Evolutionary conservation across 371 early-diverging fungal species (phyloP).

Genomic region (Mortierella sp.): DNA sequence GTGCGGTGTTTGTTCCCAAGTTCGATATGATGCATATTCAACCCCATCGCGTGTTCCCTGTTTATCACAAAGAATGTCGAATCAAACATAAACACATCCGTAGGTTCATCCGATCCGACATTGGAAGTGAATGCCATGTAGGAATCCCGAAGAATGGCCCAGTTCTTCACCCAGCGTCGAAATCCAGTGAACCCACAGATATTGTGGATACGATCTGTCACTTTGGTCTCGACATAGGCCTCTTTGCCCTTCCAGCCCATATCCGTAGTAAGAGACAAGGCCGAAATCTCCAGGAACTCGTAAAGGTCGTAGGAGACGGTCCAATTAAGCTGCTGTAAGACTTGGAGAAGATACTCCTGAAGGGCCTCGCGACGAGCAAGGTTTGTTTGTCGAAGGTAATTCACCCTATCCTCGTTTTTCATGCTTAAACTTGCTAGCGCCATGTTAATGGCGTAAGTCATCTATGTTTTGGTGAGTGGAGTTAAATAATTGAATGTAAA

Average conservation of each 20-base stretch:
- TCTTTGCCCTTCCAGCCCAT: conserved; percentile 92
- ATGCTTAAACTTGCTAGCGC: conserved; percentile 33
- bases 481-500: too few species aligned
- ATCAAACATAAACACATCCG: conserved; percentile 80
- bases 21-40: conserved; percentile 60
- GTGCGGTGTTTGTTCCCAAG: conserved; percentile 68
- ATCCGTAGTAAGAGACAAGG: conserved; percentile 76
- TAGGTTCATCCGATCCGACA: conserved; percentile 64
- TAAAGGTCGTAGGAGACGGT: conserved; percentile 75
- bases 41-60: conserved; percentile 63
- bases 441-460: conserved; percentile 25
- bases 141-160: conserved; percentile 85
- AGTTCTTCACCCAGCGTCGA: conserved; percentile 68
- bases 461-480: conserved; percentile 10
- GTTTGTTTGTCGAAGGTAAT: conserved; percentile 54
- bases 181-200: conserved; percentile 54
- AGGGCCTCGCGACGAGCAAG: conserved; percentile 70
- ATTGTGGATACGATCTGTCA: conserved; percentile 56
- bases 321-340: conserved; percentile 69
- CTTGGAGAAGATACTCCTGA: conserved; percentile 67
- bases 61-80: conserved; percentile 67
- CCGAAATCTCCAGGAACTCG: conserved; percentile 84
- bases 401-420: conserved; percentile 18
- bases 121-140: conserved; percentile 69
- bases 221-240: conserved; percentile 72